phyloP scores from a whole-genome alignment of 129 eudicot species.

The Pulicaria dysenterica region DNA sequence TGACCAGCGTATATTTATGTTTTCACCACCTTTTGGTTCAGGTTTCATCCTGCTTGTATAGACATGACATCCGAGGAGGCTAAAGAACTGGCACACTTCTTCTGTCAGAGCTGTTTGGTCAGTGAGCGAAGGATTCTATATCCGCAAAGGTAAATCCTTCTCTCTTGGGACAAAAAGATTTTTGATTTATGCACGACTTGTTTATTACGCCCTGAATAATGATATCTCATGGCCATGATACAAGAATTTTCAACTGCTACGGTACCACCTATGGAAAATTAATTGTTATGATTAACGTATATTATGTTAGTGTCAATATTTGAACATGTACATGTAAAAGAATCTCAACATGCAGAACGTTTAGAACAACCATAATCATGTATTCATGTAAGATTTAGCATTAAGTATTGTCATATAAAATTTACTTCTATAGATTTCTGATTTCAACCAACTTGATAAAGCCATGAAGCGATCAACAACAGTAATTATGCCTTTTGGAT shows the following conservation, averaged over 20 bases:
- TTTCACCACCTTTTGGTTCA: constrained; percentile 37
- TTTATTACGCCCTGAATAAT: background rate
- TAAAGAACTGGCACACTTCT: constrained; percentile 55
- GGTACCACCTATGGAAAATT: background rate
- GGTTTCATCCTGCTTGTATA: constrained; percentile 89
- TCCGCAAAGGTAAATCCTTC: constrained; percentile 50
- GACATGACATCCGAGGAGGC: constrained; percentile 74
- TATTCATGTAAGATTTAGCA: background rate
- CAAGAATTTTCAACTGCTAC: background rate
- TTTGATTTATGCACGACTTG: background rate
- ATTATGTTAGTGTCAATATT: too few relatives aligned
- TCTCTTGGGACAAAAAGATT: background rate
- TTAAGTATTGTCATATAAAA: too few relatives aligned
- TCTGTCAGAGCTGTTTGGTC: constrained; percentile 55
- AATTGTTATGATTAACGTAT: background rate
- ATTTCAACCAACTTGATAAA: too few relatives aligned
- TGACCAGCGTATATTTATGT: too few relatives aligned
- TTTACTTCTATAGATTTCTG: too few relatives aligned
- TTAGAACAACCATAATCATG: too few relatives aligned
- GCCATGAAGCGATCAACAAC: too few relatives aligned
- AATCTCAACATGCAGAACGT: too few relatives aligned
- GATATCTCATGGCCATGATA: background rate
- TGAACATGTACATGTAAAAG: background rate
- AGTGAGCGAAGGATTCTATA: constrained; percentile 51
- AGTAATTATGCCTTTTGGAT: too few relatives aligned